Evolutionary conservation across 345 rosid genomes (phyloP), one percentile per base, ranked within the genome.

Genomic region (Linum trigynum): DNA sequence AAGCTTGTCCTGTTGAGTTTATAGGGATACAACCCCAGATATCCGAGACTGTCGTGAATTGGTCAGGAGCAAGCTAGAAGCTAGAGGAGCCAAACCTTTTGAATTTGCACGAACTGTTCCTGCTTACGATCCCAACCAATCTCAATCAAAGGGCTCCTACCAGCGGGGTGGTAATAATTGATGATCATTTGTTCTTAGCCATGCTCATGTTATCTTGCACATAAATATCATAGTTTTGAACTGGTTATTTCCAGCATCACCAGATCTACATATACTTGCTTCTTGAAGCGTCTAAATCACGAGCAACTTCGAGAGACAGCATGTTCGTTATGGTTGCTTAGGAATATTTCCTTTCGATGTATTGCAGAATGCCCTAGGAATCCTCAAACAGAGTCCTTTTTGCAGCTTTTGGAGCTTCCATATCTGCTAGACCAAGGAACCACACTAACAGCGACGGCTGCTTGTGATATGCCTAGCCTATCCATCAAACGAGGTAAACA

Each of bases 391-490:
- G 70, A 79, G 62, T 80, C 91, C 38, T 79, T 86, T 64, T 71
- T 94, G 81, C 85, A 84, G 76, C 78, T 94, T 62, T 82, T 94
- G 67, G 97, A 79, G 65, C 92, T 90, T 58, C 87, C 97, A 16
- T 83, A 88, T 80, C 82, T 90, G 43, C 95, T 90, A 70, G 91
- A 88, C 76, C 59, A 71, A 66, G 66, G 72, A 64, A 69, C 79
- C 38, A 78, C 77, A 60, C 77, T 85, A 50, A 77, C 75, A 58
- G 77, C 72, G 71, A 61, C 15, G 60, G 32, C n/a, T 48, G 14
- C 9, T 48, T 12, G 14, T 48, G 53, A 43, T 38, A 65, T 56
- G 71, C 71, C 73, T 66, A 71, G 79, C 61, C 65, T 79, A 9
- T 62, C 43, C 9, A 67, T 69, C 83, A 74, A 72, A 14, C 72